Base-by-base conservation (phyloP, 2,329 filamentous ascomycete species). In the Rhynchosporium graminicola region DNA sequence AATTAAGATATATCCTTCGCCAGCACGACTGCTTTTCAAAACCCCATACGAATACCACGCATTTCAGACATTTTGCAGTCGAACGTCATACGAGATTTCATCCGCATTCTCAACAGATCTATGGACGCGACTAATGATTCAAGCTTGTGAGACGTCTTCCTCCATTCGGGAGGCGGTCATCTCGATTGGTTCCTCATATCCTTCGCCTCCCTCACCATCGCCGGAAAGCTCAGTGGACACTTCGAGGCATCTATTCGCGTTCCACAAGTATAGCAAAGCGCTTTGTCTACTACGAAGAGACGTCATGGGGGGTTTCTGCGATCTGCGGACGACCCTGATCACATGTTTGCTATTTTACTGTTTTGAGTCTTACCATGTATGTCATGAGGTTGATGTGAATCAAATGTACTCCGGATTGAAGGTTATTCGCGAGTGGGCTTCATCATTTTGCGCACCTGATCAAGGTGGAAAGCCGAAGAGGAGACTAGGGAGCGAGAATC, bases 221-320 rank as follows among this genome's bases (percentile, higher is more conserved):
- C 60, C 59, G 29, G 64, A 65, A 10, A 64, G 54, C 36, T 64
- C 64, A 13, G 58, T 69, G 10, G 68, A 67, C 15, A 69, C 64
- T 0, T 57, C 69, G 20, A 58, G 61, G 40, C 68, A 69, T 46
- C 65, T 66, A 45, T 61, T 61, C 20, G 67, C 65, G 4, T 68
- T 66, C 45, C 61, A 63, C n/a, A 64, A 69, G 45, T 70, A 70
- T 42, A 65, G 61, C 26, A 67, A 69, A 54, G 57, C 66, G 15
- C 54, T 60, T 12, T 69, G 55, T 51, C 57, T 69, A 13, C 61
- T 67, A 3, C 57, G 64, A 28, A 54, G 67, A 42, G 62, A 68
- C 38, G 63, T 68, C 3, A 61, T 61, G 1, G 67, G 67, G 1
- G 65, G 62, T 7, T 56, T 59, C 33, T 64, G 65, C 43, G 67